Conservation (phyloP, 768 basidiomycete genomes). For the Leucocoprinus birnbaumii region DNA sequence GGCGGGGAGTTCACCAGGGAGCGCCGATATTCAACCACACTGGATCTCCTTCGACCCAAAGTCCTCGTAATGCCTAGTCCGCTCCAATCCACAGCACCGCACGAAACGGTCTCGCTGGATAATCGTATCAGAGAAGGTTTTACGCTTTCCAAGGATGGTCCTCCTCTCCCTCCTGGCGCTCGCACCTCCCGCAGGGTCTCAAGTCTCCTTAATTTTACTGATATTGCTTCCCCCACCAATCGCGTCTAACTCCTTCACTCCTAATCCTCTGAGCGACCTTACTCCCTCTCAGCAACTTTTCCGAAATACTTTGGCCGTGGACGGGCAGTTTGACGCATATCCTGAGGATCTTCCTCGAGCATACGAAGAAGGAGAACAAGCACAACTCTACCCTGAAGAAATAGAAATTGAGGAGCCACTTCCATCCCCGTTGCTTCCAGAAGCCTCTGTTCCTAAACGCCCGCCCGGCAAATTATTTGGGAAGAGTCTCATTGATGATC, state of each 20-base stretch:
- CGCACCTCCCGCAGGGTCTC: constrained; percentile 54
- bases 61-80: constrained; percentile 95
- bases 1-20: constrained; percentile 38
- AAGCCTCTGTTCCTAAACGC: constrained; percentile 29
- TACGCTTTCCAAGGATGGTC: constrained; percentile 62
- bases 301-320: constrained; percentile 73
- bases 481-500: constrained; percentile 85
- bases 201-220: constrained; percentile 24
- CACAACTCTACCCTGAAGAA: constrained; percentile 41
- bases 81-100: constrained; percentile 49
- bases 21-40: constrained; percentile 60
- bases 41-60: constrained; percentile 84
- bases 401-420: constrained; percentile 30
- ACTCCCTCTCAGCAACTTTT: constrained; percentile 83
- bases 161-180: constrained; percentile 76
- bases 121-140: constrained; percentile 53
- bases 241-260: constrained; percentile 69
- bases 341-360: constrained; percentile 67
- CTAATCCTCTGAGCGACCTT: constrained; percentile 72
- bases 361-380: constrained; percentile 75
- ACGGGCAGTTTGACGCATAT: constrained; percentile 64
- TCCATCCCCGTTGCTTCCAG: constrained; percentile 23
- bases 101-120: constrained; percentile 29
- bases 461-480: constrained; percentile 84
- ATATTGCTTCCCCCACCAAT: constrained; percentile 30